Percentiles rank a stretch among this genome's conserved stretches.
Evolutionary conservation across 1,139 yeast species (phyloP).

Genomic region (Kodamaea fungicola): DNA sequence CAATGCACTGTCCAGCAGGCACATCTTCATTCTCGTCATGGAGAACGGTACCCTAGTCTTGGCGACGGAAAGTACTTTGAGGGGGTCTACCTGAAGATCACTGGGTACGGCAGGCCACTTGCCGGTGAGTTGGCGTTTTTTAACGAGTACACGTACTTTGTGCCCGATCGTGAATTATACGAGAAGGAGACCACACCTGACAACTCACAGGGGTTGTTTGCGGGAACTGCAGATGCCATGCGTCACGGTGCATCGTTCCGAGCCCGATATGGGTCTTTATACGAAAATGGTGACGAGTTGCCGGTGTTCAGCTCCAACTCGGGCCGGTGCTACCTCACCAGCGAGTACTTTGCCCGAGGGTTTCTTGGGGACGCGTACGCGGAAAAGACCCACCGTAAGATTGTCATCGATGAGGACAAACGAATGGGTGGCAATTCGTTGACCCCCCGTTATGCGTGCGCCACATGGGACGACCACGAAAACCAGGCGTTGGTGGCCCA

Average conservation of each 20-base stretch:
- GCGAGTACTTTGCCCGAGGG: conserved; percentile 17
- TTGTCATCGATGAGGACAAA: conserved; percentile 23
- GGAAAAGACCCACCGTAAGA: conserved; percentile 7
- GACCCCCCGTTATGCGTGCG: conserved; percentile 24
- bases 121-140: conserved; percentile 30
- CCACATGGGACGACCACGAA: conserved; percentile 17
- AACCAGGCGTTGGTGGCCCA: conserved; percentile 17
- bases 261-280: conserved; percentile 13
- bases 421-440: conserved; percentile 22
- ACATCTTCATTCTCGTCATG: conserved; percentile 34
- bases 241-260: conserved; percentile 18
- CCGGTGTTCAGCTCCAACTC: conserved; percentile 18
- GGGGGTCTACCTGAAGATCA: conserved; percentile 18
- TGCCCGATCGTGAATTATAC: conserved; percentile 12
- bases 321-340: conserved; percentile 14
- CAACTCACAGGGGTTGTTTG: conserved; percentile 25
- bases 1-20: conserved; percentile 34
- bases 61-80: conserved; percentile 22
- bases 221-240: conserved; percentile 19
- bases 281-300: conserved; percentile 13
- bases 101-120: conserved; percentile 20
- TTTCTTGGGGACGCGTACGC: conserved; percentile 26
- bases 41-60: conserved; percentile 35
- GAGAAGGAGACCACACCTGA: conserved; percentile 27
- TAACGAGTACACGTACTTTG: conserved; percentile 33